These are phyloP conservation scores for Blastobotrys capitulatus DNA, from an alignment of 1,139 yeast species.

Conservation along the genomic window DNA sequence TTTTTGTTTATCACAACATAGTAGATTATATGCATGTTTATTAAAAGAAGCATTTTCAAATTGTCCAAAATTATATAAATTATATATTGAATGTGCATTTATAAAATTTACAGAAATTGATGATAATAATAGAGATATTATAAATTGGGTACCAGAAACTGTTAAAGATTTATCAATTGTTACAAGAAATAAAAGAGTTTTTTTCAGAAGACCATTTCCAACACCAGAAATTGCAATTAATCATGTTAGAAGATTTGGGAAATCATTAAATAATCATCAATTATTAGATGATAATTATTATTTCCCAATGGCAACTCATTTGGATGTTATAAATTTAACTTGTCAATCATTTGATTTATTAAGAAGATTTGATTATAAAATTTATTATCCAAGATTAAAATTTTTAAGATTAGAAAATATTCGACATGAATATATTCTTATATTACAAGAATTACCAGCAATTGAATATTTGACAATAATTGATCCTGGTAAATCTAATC, in stretches of 20 bases:
- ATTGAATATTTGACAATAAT: not conserved
- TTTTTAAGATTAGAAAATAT: not conserved
- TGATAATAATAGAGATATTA: not conserved
- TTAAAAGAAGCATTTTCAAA: not conserved
- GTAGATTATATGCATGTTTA: not conserved
- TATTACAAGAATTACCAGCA: not conserved
- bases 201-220: no score
- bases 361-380: not conserved
- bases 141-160: not conserved
- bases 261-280: not conserved
- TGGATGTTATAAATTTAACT: not conserved
- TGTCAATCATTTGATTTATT: not conserved
- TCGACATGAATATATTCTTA: not conserved
- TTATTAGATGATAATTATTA: not conserved
- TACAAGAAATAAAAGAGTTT: not conserved
- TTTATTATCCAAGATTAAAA: not conserved
- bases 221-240: not conserved
- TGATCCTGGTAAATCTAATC: not conserved
- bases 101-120: not conserved
- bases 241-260: not conserved
- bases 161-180: not conserved
- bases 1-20: not conserved
- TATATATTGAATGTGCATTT: slow-evolving; percentile 5
- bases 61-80: not conserved
- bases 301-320: not conserved